phyloP scores from a whole-genome alignment of 2,329 filamentous ascomycete genomes.

The Boeremia lycopersici region DNA sequence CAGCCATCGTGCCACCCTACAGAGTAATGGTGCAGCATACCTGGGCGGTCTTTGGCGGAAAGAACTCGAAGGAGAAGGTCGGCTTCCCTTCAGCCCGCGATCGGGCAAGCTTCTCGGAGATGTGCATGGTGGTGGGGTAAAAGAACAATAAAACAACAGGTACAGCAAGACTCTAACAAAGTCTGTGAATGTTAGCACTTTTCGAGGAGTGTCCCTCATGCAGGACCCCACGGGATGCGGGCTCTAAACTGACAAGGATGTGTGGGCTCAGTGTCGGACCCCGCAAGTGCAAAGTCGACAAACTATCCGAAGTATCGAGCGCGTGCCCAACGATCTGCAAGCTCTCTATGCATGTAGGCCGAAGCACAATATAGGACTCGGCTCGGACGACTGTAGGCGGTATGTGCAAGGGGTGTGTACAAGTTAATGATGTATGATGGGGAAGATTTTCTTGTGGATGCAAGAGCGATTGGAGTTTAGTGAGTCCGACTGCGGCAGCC shows the following conservation, averaged over 20 bases:
- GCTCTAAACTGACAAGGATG: slow-evolving; percentile 31
- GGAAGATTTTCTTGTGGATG: slow-evolving; percentile 26
- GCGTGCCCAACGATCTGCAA: slow-evolving; percentile 58
- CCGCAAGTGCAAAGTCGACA: slow-evolving; percentile 17
- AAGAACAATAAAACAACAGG: slow-evolving; percentile 3
- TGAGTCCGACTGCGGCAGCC: neutral
- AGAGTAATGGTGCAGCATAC: slow-evolving; percentile 32
- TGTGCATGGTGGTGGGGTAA: slow-evolving; percentile 74
- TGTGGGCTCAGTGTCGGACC: slow-evolving; percentile 8
- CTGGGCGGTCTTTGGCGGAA: slow-evolving; percentile 95
- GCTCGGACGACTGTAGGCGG: neutral
- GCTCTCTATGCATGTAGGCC: slow-evolving; percentile 59
- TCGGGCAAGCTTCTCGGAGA: slow-evolving; percentile 86
- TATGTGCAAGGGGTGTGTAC: neutral
- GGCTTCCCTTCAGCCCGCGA: slow-evolving; percentile 78
- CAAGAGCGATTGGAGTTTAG: neutral
- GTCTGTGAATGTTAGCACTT: neutral
- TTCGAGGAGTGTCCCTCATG: slow-evolving; percentile 5
- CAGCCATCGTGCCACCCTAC: slow-evolving; percentile 9
- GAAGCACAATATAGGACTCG: slow-evolving; percentile 18
- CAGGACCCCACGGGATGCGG: slow-evolving; percentile 24
- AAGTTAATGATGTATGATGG: slow-evolving; percentile 12
- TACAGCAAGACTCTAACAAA: slow-evolving; percentile 10
- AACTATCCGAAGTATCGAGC: slow-evolving; percentile 54
- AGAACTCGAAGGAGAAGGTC: slow-evolving; percentile 99